Percentiles rank a stretch among this genome's conserved stretches.
Evolutionary conservation across 2,329 filamentous ascomycete genomes (phyloP).

Genomic region (Pseudopithomyces chartarum): DNA sequence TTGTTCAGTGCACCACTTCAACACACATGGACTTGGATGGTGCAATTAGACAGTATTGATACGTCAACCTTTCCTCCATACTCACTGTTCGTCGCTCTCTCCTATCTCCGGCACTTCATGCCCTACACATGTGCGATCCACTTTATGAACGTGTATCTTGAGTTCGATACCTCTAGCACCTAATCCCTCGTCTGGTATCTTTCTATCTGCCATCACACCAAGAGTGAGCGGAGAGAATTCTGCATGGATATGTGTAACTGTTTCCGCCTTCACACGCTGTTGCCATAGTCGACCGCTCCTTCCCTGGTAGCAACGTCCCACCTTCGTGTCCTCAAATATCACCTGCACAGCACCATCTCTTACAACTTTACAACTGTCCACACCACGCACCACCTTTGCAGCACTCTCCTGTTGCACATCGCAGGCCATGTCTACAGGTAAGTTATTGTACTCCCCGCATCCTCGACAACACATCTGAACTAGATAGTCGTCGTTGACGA

Average conservation of each 20-base stretch:
- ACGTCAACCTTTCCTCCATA: no score
- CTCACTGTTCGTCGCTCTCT: no score
- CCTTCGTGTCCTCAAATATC: not conserved
- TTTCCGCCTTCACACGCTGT: not conserved
- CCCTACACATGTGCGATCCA: no score
- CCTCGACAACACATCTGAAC: not conserved
- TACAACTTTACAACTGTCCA: not conserved
- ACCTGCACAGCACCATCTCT: not conserved
- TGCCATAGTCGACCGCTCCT: not conserved
- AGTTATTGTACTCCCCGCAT: not conserved
- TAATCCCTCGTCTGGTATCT: not conserved
- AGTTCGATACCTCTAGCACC: no score
- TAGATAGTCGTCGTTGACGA: constrained; percentile 13
- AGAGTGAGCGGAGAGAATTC: not conserved
- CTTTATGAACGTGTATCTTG: no score
- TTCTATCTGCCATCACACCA: no score
- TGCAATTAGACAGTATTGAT: no score
- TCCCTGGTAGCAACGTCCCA: not conserved
- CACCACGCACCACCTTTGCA: not conserved
- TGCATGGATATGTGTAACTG: not conserved
- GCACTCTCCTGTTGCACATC: not conserved
- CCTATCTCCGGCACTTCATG: no score
- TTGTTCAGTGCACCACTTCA: no score
- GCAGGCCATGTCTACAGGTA: constrained; percentile 5
- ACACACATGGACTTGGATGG: no score